phyloP scores from a whole-genome alignment of 1,284 basidiomycete genomes.

The Malassezia cuniculi region DNA sequence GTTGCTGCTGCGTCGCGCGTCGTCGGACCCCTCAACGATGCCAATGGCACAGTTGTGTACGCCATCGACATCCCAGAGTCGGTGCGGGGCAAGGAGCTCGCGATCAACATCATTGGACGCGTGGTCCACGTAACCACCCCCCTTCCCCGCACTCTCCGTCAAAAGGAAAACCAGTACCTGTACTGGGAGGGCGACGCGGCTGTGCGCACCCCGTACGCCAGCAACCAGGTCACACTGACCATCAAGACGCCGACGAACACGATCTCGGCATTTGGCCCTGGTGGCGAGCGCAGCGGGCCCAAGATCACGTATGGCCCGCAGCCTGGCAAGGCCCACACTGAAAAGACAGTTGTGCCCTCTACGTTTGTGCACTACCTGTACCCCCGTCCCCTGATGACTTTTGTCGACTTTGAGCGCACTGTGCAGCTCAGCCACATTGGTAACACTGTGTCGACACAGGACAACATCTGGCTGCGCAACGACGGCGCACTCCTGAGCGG shows the following conservation, averaged over 20 bases:
- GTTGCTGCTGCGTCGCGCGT: background rate
- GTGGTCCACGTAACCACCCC: slow-evolving; percentile 64
- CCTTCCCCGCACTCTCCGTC: slow-evolving; percentile 60
- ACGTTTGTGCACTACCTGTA: slow-evolving; percentile 68
- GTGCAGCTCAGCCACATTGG: slow-evolving; percentile 97
- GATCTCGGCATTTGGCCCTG: slow-evolving; percentile 40
- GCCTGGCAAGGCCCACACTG: slow-evolving; percentile 47
- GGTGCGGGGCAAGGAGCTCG: slow-evolving; percentile 30
- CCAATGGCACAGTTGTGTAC: slow-evolving; percentile 1
- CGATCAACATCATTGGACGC: slow-evolving; percentile 62
- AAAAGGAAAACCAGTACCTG: slow-evolving; percentile 67
- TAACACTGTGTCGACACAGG: slow-evolving; percentile 79
- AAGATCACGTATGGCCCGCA: slow-evolving; percentile 81
- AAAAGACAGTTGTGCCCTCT: background rate
- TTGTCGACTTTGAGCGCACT: slow-evolving; percentile 59
- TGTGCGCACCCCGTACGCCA: slow-evolving; percentile 69
- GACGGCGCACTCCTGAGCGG: slow-evolving; percentile 83
- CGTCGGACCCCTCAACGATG: background rate
- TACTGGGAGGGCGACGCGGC: slow-evolving; percentile 63
- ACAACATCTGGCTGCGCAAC: slow-evolving; percentile 71
- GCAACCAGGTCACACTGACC: slow-evolving; percentile 70
- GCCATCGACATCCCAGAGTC: slow-evolving; percentile 11
- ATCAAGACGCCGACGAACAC: slow-evolving; percentile 44
- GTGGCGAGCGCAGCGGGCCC: slow-evolving; percentile 58
- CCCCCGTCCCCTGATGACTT: slow-evolving; percentile 64